Percentiles rank a stretch among this genome's conserved stretches.
phyloP scores from a whole-genome alignment of 2,329 filamentous ascomycete species.

The Colletotrichum agaves region DNA sequence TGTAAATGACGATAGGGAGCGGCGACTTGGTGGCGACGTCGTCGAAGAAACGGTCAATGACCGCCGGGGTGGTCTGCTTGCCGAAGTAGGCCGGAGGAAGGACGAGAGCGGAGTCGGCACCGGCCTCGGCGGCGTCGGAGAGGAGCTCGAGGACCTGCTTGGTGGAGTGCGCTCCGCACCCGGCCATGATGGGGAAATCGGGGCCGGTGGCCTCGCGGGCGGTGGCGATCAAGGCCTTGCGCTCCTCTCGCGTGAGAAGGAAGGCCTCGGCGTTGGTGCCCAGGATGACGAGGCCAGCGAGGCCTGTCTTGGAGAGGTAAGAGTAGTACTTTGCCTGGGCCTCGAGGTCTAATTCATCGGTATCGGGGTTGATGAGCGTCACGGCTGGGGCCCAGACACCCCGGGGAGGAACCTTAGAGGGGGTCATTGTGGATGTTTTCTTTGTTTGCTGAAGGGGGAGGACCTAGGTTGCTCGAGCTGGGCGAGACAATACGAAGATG shows the following conservation, averaged over 20 bases:
- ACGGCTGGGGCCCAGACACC: constrained; percentile 64
- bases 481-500: neutral
- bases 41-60: constrained; percentile 69
- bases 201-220: constrained; percentile 65
- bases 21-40: constrained; percentile 63
- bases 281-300: constrained; percentile 63
- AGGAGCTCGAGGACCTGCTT: constrained; percentile 71
- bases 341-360: constrained; percentile 59
- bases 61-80: constrained; percentile 66
- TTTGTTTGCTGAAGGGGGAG: neutral
- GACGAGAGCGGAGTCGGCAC: constrained; percentile 70
- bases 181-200: constrained; percentile 69
- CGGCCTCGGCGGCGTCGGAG: constrained; percentile 67
- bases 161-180: constrained; percentile 72
- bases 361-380: constrained; percentile 62
- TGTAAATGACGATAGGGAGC: constrained; percentile 72
- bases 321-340: constrained; percentile 62
- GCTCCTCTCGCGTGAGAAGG: constrained; percentile 68
- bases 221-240: constrained; percentile 63
- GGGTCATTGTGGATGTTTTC: constrained; percentile 6
- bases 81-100: constrained; percentile 74
- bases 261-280: constrained; percentile 68
- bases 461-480: neutral
- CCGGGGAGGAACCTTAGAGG: constrained; percentile 40
- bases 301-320: constrained; percentile 60